phyloP scores from a whole-genome alignment of 306 rosid genomes.

The Pachyrhizus erosus region DNA sequence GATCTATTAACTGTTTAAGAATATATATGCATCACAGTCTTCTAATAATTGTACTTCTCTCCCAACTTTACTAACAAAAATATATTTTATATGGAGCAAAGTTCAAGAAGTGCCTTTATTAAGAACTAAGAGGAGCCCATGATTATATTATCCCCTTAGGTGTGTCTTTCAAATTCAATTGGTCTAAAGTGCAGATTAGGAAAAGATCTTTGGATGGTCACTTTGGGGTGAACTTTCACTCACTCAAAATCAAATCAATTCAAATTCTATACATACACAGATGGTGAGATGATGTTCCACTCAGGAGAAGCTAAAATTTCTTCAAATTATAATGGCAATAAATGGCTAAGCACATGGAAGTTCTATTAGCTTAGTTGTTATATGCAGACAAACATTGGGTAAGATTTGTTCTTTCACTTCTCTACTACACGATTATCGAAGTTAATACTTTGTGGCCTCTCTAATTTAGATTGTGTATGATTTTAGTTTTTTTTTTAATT shows the following conservation, averaged over 20 bases:
- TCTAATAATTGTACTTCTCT: slow-evolving; percentile 6
- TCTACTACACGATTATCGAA: background rate
- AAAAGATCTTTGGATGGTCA: slow-evolving; percentile 49
- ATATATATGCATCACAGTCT: background rate
- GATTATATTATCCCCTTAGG: slow-evolving; percentile 18
- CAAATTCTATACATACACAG: slow-evolving; percentile 3
- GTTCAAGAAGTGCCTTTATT: slow-evolving; percentile 58
- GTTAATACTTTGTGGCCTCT: background rate
- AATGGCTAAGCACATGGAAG: background rate
- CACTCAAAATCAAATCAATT: slow-evolving; percentile 26
- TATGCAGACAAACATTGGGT: background rate
- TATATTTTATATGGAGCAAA: slow-evolving; percentile 48
- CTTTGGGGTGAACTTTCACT: slow-evolving; percentile 45
- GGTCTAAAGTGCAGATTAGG: slow-evolving; percentile 57
- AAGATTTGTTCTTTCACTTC: background rate
- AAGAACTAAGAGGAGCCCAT: slow-evolving; percentile 34
- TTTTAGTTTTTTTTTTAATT: no score
- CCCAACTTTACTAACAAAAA: slow-evolving; percentile 33
- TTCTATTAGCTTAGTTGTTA: background rate
- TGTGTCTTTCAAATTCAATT: slow-evolving; percentile 37
- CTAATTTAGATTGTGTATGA: no score
- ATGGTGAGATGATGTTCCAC: slow-evolving; percentile 37
- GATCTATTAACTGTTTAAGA: background rate
- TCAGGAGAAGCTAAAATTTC: slow-evolving; percentile 10
- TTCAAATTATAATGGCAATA: slow-evolving; percentile 4